Base-by-base conservation (phyloP, 2,329 filamentous ascomycete genomes). In the Phaeomoniella chlamydospora region DNA sequence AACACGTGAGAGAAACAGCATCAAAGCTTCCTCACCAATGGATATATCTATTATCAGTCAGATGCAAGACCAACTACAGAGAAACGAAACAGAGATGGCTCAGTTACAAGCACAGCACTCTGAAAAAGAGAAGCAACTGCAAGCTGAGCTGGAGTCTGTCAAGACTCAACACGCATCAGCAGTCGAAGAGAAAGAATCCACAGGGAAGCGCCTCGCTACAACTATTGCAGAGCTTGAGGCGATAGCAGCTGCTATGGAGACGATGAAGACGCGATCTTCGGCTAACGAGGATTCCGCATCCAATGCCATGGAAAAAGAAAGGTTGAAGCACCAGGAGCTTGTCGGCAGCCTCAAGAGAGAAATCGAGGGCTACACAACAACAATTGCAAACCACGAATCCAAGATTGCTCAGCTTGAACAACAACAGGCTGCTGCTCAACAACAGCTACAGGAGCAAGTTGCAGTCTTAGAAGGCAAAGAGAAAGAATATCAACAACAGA, bases 1-100 rank as follows among this genome's bases (percentile, higher is more conserved):
- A 43, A 93, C 90, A 3, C 79, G 90, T 37, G 92, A 98, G 58
- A 72, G 92, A 40, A 88, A 85, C 3, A 94, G 86, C 59, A 70
- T 94, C 61, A 85, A 88, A 54, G 72, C 68, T 54, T 67, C 70
- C 2, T 80, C 81, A 15, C 81, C 86, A 5, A 78, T 94, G 52
- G 90, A 98, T 51, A 92, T 94, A 54, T 87, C 84, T 0, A 77
- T 94, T 44, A 79, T 96, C 18, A 80, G 84, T 3, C 80, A 78
- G 12, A 74, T 98, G 63, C 80, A 83, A 40, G 83, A 92, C 43
- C 86, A 94, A 56, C 71, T 98, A 4, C 74, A 87, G 51, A 77
- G 85, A 55, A 92, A 80, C 46, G 87, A 96, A 57, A 79, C 72
- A 45, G 77, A 88, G 51, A 77, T 94, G 42, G 70, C 70, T 40